Percentiles rank a stretch among this genome's conserved stretches.
These are phyloP conservation scores for Flaveria sonorensis DNA, from an alignment of 129 eudicot species.

Conservation along the genomic window DNA sequence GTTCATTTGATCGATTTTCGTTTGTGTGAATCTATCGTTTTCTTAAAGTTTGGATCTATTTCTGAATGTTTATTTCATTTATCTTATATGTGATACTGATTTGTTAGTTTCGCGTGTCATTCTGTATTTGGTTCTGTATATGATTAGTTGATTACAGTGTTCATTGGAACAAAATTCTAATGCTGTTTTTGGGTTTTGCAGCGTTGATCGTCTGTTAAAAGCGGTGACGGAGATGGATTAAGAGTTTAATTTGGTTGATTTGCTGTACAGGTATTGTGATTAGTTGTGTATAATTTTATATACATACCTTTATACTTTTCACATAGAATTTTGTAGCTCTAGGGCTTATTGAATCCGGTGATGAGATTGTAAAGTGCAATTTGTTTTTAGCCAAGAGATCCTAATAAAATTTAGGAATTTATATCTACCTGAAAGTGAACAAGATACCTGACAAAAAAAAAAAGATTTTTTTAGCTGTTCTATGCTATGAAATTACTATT, in stretches of 20 bases:
- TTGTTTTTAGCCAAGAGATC: constrained; percentile 12
- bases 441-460: constrained; percentile 34
- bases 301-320: constrained; percentile 17
- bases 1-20: constrained; percentile 15
- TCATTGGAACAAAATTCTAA: neutral
- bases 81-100: neutral
- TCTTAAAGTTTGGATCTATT: constrained; percentile 30
- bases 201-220: constrained; percentile 21
- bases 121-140: constrained; percentile 19
- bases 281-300: neutral
- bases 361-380: constrained; percentile 28
- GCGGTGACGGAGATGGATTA: constrained; percentile 7
- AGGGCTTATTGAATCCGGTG: constrained; percentile 18
- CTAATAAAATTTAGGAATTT: neutral
- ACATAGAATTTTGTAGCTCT: constrained; percentile 10
- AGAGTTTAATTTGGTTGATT: constrained; percentile 15
- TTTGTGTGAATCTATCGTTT: neutral
- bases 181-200: constrained; percentile 19
- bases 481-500: constrained; percentile 40
- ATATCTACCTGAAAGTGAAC: constrained; percentile 26
- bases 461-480: constrained; percentile 30
- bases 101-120: constrained; percentile 6
- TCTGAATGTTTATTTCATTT: constrained; percentile 1
- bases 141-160: neutral
- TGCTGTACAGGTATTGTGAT: constrained; percentile 28